Conservation (phyloP, 1,284 basidiomycete species). For the Ceratobasidium sp. region DNA sequence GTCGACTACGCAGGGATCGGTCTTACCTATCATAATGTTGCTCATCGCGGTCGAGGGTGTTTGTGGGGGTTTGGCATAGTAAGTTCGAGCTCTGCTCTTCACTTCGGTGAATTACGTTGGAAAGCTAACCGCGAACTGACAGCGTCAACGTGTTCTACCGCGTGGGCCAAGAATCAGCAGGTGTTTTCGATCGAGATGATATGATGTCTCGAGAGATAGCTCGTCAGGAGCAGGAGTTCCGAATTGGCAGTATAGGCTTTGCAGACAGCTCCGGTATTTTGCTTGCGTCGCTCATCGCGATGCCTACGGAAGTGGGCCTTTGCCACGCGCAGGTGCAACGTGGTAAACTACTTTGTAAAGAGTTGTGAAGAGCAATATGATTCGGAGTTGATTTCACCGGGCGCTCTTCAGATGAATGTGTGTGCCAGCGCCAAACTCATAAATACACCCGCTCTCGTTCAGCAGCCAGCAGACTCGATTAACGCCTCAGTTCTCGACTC, state of each 20-base stretch:
- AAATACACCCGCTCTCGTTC: not conserved
- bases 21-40: constrained; percentile 75
- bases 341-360: constrained; percentile 80
- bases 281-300: constrained; percentile 80
- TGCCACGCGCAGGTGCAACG: constrained; percentile 80
- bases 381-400: constrained; percentile 11
- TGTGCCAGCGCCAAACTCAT: not conserved
- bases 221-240: constrained; percentile 81
- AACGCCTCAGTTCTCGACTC: not conserved
- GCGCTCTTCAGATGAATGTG: not conserved
- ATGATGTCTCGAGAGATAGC: constrained; percentile 51
- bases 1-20: constrained; percentile 60
- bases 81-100: constrained; percentile 56
- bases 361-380: constrained; percentile 63
- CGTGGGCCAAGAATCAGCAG: constrained; percentile 76
- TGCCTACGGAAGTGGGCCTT: constrained; percentile 86
- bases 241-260: constrained; percentile 89
- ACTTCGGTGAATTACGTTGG: not conserved
- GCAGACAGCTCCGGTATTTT: constrained; percentile 84
- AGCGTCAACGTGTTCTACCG: constrained; percentile 92
- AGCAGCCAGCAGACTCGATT: not conserved
- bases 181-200: constrained; percentile 64
- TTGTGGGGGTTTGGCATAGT: constrained; percentile 95
- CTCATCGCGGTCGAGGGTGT: constrained; percentile 88
- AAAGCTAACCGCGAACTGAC: constrained; percentile 16